Conservation (phyloP, 2,329 filamentous ascomycete genomes). For the Polychaeton citri region DNA sequence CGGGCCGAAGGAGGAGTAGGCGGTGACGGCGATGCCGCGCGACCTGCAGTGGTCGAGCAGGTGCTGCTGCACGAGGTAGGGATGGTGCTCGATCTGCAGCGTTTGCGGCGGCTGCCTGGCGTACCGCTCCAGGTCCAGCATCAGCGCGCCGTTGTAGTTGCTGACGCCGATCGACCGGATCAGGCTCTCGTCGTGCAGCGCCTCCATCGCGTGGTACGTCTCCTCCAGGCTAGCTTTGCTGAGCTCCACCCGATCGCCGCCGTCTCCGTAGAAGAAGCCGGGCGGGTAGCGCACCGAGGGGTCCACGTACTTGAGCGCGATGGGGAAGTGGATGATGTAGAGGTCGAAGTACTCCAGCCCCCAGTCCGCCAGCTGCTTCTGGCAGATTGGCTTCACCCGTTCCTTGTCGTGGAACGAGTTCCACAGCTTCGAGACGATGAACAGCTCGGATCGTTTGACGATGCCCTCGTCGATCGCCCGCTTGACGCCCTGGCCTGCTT, state of each 20-base stretch:
- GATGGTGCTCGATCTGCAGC: slow-evolving; percentile 83
- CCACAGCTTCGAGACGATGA: slow-evolving; percentile 83
- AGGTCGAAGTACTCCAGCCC: slow-evolving; percentile 74
- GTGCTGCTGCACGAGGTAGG: slow-evolving; percentile 65
- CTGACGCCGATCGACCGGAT: slow-evolving; percentile 63
- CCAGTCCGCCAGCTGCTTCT: slow-evolving; percentile 64
- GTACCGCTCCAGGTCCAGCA: slow-evolving; percentile 70
- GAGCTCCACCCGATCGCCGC: slow-evolving; percentile 48
- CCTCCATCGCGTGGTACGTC: slow-evolving; percentile 74
- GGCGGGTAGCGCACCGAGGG: slow-evolving; percentile 2
- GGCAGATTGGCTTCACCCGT: slow-evolving; percentile 56
- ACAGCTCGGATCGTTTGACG: slow-evolving; percentile 71
- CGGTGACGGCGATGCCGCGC: slow-evolving; percentile 62
- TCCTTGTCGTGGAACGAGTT: slow-evolving; percentile 71
- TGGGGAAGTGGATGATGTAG: slow-evolving; percentile 34
- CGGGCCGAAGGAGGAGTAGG: slow-evolving; percentile 75
- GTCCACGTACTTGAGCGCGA: slow-evolving; percentile 7
- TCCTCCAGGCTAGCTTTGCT: slow-evolving; percentile 63
- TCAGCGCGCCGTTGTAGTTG: slow-evolving; percentile 67
- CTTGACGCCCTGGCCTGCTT: slow-evolving; percentile 41
- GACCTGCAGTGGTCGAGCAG: slow-evolving; percentile 56
- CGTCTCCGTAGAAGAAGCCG: slow-evolving; percentile 13
- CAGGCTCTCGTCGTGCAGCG: slow-evolving; percentile 54
- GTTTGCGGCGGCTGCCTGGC: slow-evolving; percentile 61
- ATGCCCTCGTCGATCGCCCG: slow-evolving; percentile 64